Evolutionary conservation across 257 asterid genomes (phyloP).

Genomic region (Leptodermis oblonga): DNA sequence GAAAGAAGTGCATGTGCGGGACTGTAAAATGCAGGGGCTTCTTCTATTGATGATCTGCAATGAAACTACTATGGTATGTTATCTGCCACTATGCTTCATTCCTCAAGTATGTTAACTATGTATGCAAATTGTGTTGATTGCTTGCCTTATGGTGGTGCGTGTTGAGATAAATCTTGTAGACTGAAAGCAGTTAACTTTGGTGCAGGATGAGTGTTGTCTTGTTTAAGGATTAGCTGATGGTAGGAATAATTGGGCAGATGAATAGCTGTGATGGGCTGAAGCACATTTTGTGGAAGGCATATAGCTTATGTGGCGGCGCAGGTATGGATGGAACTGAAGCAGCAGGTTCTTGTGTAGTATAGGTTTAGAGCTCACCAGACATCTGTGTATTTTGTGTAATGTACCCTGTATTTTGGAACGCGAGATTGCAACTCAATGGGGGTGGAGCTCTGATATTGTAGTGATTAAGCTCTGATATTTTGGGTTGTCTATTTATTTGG

Average conservation of each 20-base stretch:
- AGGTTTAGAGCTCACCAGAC: neutral
- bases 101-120: neutral
- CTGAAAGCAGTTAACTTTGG: neutral
- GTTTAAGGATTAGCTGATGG: conserved; percentile 5
- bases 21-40: conserved; percentile 72
- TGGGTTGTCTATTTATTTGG: neutral
- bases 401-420: conserved; percentile 12
- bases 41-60: conserved; percentile 40
- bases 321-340: neutral
- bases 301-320: neutral
- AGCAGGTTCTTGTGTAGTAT: neutral
- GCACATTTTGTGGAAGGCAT: conserved; percentile 2
- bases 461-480: conserved; percentile 1
- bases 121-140: neutral
- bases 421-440: conserved; percentile 16
- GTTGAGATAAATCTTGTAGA: neutral
- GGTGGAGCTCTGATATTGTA: conserved; percentile 8
- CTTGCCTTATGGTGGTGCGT: neutral
- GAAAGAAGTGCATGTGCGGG: conserved; percentile 76
- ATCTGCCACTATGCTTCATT: neutral
- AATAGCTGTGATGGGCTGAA: neutral
- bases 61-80: conserved; percentile 6
- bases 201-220: neutral
- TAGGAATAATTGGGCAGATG: neutral
- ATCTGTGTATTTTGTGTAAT: conserved; percentile 24